Base-by-base conservation (phyloP, 306 rosid species). In the barrel medic (Medicago truncatula) region DNA sequence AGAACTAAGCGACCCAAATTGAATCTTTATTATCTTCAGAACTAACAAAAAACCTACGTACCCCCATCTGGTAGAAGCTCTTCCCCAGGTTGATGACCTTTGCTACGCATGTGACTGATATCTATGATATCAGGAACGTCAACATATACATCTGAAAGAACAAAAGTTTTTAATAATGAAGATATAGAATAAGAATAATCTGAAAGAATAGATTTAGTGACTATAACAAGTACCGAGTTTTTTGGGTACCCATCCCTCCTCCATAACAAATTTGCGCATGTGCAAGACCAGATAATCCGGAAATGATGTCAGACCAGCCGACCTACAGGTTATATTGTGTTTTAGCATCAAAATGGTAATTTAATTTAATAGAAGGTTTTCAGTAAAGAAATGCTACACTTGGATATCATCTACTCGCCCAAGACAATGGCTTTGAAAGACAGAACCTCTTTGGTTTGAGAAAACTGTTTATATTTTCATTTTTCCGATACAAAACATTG, bases 81-180 rank as follows among this genome's bases (percentile, higher is more conserved):
- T 65, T 93, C 96, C 68, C 95, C 95, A 10, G 87, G 79, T 78
- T 86, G 93, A 39, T 75, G 88, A 68, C 98, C 98, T 79, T 85
- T 87, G 88, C 96, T 87, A 43, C 91, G 93, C 96, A 90, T 89
- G 80, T 86, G 96, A 88, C 81, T 88, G 71, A 96, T 91, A 88
- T 96, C 97, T 73, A 96, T 92, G 83, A 92, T 79, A 84, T 96
- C 99, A 58, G 99, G 99, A 77, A 96, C 97, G 75, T 96, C 96
- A 39, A 92, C 81, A 68, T 95, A 92, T 68, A 95, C 98, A 95
- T 95, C 99, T 95, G 91, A 68, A 86, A 68, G 53, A 63, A 82
- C 73, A 44, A 11, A 83, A 43, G 70, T 6, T 44, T 8, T 3
- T 25, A 77, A 53, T 38, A 36, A 70, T 9, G 40, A 47, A 49